Conservation (phyloP, 352 stramenopile genomes). For the Phytophthora tentaculata region DNA sequence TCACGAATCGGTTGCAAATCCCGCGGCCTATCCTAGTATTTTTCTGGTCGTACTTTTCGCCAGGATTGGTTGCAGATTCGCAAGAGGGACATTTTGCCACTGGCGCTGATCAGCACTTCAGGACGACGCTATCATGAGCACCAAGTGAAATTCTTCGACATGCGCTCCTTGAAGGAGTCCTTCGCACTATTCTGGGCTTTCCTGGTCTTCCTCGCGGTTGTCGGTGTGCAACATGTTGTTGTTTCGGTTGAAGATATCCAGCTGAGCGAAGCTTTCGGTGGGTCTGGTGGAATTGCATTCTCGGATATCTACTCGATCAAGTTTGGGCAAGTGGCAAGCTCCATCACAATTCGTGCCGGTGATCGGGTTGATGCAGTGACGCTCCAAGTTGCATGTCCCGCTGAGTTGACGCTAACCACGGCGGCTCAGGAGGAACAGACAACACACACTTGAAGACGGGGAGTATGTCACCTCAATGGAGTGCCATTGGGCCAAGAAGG, state of each 20-base stretch:
- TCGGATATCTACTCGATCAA: constrained; percentile 18
- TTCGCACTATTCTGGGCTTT: neutral
- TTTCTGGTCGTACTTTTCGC: constrained; percentile 9
- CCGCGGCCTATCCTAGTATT: constrained; percentile 11
- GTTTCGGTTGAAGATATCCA: no score
- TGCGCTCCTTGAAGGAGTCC: neutral
- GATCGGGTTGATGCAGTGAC: constrained; percentile 16
- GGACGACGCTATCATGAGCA: neutral
- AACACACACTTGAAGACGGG: constrained; percentile 4
- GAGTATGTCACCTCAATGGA: constrained; percentile 31
- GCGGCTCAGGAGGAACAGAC: constrained; percentile 14
- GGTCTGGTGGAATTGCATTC: constrained; percentile 13
- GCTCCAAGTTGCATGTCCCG: constrained; percentile 14
- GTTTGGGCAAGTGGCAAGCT: constrained; percentile 12
- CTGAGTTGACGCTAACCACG: constrained; percentile 13
- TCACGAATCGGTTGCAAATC: constrained; percentile 1
- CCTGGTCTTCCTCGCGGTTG: neutral
- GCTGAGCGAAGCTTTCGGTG: constrained; percentile 16
- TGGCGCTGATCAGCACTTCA: neutral
- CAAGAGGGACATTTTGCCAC: neutral
- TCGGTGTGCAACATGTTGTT: neutral
- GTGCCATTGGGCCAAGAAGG: constrained; percentile 24
- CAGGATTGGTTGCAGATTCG: no score
- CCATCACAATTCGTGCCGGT: constrained; percentile 19
- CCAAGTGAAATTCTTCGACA: neutral